These are phyloP conservation scores for Venturia oleaginea DNA, from an alignment of 2,329 filamentous ascomycete genomes.

Conservation along the genomic window DNA sequence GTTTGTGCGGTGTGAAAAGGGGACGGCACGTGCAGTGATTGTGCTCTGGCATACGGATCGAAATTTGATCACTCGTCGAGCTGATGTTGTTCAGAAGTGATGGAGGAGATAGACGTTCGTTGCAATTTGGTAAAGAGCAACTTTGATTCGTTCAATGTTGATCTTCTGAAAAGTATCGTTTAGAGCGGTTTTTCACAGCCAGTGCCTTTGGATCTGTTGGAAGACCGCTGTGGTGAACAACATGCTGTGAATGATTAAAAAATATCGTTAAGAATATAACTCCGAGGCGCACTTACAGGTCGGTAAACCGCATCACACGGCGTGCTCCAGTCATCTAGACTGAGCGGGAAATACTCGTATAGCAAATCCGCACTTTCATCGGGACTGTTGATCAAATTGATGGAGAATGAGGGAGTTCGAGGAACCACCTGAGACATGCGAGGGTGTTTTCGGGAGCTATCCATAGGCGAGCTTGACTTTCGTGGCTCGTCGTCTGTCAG, in stretches of 20 bases:
- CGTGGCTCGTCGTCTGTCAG: constrained; percentile 46
- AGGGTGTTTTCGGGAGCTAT: constrained; percentile 16
- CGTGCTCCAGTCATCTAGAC: constrained; percentile 85
- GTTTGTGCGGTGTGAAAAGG: not conserved
- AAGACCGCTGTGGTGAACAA: constrained; percentile 74
- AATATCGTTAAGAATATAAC: not conserved
- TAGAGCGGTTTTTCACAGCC: constrained; percentile 34
- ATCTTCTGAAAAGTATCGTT: constrained; percentile 42
- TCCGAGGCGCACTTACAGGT: constrained; percentile 34
- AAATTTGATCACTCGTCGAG: not conserved
- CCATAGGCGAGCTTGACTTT: constrained; percentile 28
- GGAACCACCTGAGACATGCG: constrained; percentile 13
- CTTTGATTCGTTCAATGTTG: constrained; percentile 16
- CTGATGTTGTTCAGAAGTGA: not conserved
- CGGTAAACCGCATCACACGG: constrained; percentile 84
- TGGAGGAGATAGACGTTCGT: not conserved
- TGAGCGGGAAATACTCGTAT: constrained; percentile 92
- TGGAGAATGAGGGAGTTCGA: constrained; percentile 12
- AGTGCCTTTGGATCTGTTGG: constrained; percentile 38
- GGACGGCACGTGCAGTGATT: not conserved
- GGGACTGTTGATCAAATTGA: constrained; percentile 10
- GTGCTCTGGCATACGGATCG: not conserved
- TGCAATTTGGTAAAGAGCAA: not conserved
- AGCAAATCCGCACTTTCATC: constrained; percentile 72
- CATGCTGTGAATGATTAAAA: constrained; percentile 52